Base-by-base conservation (phyloP, 2,329 filamentous ascomycete species). In the Stenocarpella maydis region DNA sequence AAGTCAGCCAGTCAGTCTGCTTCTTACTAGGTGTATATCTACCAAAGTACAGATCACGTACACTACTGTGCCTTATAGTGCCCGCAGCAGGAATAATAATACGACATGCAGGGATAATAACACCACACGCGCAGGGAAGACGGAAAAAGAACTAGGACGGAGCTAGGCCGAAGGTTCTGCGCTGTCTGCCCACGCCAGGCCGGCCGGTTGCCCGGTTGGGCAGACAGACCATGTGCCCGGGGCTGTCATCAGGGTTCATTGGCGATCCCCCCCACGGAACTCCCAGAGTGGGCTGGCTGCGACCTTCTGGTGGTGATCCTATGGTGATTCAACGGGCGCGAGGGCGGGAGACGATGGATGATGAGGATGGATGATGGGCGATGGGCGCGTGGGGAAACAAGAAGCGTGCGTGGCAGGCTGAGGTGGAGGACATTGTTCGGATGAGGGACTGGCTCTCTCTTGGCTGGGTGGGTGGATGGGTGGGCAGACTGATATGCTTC, bases 321-420 rank as follows among this genome's bases (percentile, higher is more conserved):
- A 49, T 63, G 26, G 58, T 43, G 58, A 34, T 47, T 34, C 19
- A 24, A 47, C 21, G 31, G 15, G 21, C 21, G n/a, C n/a, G n/a
- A n/a, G n/a, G n/a, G n/a, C n/a, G 21, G 45, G 9, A 9, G 31
- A 34, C 31, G 31, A 34, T 9, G 31, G 31, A 34, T 7, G 49
- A 17, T 8, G 24, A 7, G 17, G 3, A 37, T 12, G 21, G 54
- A 12, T 28, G 28, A 28, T 49, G 43, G n/a, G 58, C 34, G 58
- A 63, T 63, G 17, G 58, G 58, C 58, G 58, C 58, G 58, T 63
- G 58, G 58, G 43, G 58, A 63, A 63, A 49, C 58, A 17, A 47
- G 58, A 49, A 34, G 58, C 58, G 58, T 63, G 58, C 58, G 58
- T 63, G 58, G 58, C 58, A 63, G 58, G 28, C 58, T 63, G 58